Evolutionary conservation across 768 basidiomycete genomes (phyloP).

Genomic region (Gloeopeniophorella convolvens): DNA sequence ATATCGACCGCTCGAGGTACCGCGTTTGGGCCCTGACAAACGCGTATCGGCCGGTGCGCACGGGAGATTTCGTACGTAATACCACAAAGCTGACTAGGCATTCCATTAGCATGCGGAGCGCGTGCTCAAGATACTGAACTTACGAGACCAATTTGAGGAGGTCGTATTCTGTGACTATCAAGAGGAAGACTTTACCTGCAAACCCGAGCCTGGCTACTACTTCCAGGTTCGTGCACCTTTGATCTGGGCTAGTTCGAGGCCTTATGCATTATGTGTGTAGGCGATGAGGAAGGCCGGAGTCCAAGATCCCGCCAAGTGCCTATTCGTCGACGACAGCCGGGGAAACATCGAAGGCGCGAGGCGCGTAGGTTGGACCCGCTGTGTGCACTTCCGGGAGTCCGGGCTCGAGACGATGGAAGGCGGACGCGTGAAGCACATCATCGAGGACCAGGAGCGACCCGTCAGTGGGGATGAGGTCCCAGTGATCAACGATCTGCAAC

Average conservation of each 20-base stretch:
- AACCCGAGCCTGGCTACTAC: constrained; percentile 74
- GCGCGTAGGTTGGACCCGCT: constrained; percentile 61
- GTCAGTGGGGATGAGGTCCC: constrained; percentile 40
- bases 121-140: constrained; percentile 64
- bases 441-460: constrained; percentile 32
- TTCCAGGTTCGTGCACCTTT: constrained; percentile 38
- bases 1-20: constrained; percentile 70
- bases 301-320: constrained; percentile 60
- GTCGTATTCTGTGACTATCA: constrained; percentile 77
- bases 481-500: constrained; percentile 52
- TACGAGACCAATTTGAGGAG: constrained; percentile 68
- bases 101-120: constrained; percentile 65
- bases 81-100: background rate
- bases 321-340: constrained; percentile 75
- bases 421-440: constrained; percentile 44
- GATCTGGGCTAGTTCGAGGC: background rate
- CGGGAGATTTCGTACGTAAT: background rate
- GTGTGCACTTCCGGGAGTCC: constrained; percentile 71
- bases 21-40: constrained; percentile 87
- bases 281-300: constrained; percentile 59
- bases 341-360: constrained; percentile 63
- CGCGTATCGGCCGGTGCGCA: constrained; percentile 63
- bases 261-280: constrained; percentile 30
- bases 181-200: constrained; percentile 62
- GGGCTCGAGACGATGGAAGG: constrained; percentile 60